Evolutionary conservation across 2,329 filamentous ascomycete genomes (phyloP).

Genomic region (Neopestalotiopsis clavispora): DNA sequence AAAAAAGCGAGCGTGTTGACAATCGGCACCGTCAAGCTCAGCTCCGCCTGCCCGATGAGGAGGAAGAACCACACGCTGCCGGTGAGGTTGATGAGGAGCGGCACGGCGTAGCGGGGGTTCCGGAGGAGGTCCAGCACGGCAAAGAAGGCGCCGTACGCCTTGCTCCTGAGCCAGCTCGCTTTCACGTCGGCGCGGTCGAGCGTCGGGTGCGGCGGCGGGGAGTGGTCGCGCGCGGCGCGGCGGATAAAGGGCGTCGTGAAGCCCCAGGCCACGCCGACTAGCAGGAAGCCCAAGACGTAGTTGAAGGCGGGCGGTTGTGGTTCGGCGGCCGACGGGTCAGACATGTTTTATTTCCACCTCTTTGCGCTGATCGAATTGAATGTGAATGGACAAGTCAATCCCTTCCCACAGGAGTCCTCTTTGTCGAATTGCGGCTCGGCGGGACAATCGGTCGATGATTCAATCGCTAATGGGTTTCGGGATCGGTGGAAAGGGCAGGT

Average conservation of each 20-base stretch:
- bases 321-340: slow-evolving; percentile 22
- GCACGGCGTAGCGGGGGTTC: slow-evolving; percentile 84
- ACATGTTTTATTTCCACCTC: slow-evolving; percentile 23
- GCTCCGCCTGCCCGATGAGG: slow-evolving; percentile 87
- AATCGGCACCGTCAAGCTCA: slow-evolving; percentile 92
- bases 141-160: slow-evolving; percentile 70
- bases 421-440: too few species aligned
- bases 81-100: slow-evolving; percentile 85
- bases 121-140: slow-evolving; percentile 77
- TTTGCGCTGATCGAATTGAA: too few species aligned
- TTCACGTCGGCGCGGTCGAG: slow-evolving; percentile 56
- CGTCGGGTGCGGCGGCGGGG: slow-evolving; percentile 62
- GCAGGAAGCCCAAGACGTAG: slow-evolving; percentile 86
- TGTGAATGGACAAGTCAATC: too few species aligned
- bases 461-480: too few species aligned
- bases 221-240: slow-evolving; percentile 78
- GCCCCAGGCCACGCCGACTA: slow-evolving; percentile 92
- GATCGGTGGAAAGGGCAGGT: too few species aligned
- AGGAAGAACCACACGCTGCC: slow-evolving; percentile 97
- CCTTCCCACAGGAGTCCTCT: too few species aligned
- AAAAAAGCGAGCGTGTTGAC: slow-evolving; percentile 93
- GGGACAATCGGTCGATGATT: too few species aligned
- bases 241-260: slow-evolving; percentile 93
- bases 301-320: slow-evolving; percentile 66
- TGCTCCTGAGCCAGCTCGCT: slow-evolving; percentile 65